These are phyloP conservation scores for Paxillus ammoniavirescens DNA, from an alignment of 768 basidiomycete genomes.

Conservation along the genomic window DNA sequence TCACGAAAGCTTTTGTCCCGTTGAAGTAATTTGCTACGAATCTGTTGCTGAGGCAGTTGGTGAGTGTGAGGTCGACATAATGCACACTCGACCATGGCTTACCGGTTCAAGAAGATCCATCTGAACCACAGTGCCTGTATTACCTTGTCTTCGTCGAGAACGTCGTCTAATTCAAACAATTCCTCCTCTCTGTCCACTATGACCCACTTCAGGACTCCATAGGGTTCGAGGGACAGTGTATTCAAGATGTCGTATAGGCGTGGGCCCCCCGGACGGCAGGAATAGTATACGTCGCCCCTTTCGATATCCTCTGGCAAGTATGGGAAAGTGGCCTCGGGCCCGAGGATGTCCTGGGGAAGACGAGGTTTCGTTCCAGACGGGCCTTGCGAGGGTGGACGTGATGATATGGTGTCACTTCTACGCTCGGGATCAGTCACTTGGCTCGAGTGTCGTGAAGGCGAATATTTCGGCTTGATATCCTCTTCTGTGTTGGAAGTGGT, in stretches of 20 bases:
- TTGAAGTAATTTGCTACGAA: slow-evolving; percentile 57
- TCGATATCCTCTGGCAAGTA: slow-evolving; percentile 49
- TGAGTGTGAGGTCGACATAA: background rate
- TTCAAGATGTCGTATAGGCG: slow-evolving; percentile 64
- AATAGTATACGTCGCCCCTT: slow-evolving; percentile 49
- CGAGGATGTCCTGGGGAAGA: slow-evolving; percentile 42
- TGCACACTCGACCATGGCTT: slow-evolving; percentile 6
- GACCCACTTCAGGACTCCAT: slow-evolving; percentile 67
- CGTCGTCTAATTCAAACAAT: slow-evolving; percentile 67
- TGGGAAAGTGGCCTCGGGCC: slow-evolving; percentile 50
- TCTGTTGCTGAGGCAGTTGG: slow-evolving; percentile 35
- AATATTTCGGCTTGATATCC: slow-evolving; percentile 22
- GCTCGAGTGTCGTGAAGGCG: slow-evolving; percentile 1
- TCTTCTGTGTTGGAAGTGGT: slow-evolving; percentile 13
- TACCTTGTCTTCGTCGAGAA: slow-evolving; percentile 74
- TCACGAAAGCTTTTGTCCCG: slow-evolving; percentile 54
- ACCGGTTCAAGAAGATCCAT: slow-evolving; percentile 70
- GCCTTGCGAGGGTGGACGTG: slow-evolving; percentile 11
- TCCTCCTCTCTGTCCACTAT: slow-evolving; percentile 75
- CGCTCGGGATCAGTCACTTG: background rate
- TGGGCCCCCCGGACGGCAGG: slow-evolving; percentile 66
- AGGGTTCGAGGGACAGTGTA: slow-evolving; percentile 56
- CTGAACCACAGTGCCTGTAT: slow-evolving; percentile 76
- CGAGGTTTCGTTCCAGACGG: slow-evolving; percentile 37
- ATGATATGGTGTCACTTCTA: slow-evolving; percentile 5